Base-by-base conservation (phyloP, 2,329 filamentous ascomycete species). In the Monilinia vaccinii-corymbosi region DNA sequence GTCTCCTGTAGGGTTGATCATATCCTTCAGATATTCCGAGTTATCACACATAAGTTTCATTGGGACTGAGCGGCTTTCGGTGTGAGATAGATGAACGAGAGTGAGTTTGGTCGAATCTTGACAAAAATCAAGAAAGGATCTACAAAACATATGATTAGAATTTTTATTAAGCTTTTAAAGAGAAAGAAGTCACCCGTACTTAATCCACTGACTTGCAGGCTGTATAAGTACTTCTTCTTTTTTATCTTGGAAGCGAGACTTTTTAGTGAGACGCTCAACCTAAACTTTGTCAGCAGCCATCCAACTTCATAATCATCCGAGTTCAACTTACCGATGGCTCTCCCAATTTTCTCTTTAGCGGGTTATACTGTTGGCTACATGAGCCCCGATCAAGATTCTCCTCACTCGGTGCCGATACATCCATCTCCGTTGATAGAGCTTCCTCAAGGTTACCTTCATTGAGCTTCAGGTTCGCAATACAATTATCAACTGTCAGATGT, bases 11-110 rank as follows among this genome's bases (percentile, higher is more conserved):
- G 46, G 21, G 14, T 34, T 31, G 16, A 58, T n/a, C 21, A 34
- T 4, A 21, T 51, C 13, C 13, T 40, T 45, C 47, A 47, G 62
- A 18, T n/a, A 40, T 42, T n/a, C 8, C 2, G 59, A 51, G 25
- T 60, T 50, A 8, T 57, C 59, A 13, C 31, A 44, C 9, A 60
- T 32, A 13, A 60, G 38, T 18, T 45, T 18, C 5, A 42, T 57
- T 36, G 59, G 52, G n/a, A 60, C 21, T 11, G 38, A 23, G 3
- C 42, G 51, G 13, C 50, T 40, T 21, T 60, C 49, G n/a, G 8
- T 46, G 28, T 11, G 4, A 38, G 56, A 31, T 18, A 42, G 31
- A 53, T 46, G 16, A 21, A 53, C 50, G 32, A 32, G 13, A 4
- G 38, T 53, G 31, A 31, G 10, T 13, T 42, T 52, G 13, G 23